Conservation (phyloP, 129 eudicot species). For the Arctium lappa region DNA sequence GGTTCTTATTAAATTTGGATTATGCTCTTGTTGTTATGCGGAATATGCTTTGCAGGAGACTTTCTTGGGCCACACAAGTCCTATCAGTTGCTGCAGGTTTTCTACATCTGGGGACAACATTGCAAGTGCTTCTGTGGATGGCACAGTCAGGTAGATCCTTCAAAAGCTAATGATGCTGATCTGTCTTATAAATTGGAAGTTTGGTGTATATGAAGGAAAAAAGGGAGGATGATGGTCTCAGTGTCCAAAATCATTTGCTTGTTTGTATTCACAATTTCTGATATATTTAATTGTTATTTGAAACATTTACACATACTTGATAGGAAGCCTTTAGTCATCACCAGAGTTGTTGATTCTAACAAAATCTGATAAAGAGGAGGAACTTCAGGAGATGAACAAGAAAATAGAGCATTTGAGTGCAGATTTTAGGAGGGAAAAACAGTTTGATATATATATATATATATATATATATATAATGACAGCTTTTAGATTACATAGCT, state of each 20-base stretch:
- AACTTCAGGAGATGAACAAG: background rate
- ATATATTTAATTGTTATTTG: background rate
- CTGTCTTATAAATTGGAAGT: conserved; percentile 4
- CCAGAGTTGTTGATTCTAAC: background rate
- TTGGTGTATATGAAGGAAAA: background rate
- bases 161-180: background rate
- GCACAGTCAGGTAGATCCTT: conserved; percentile 76
- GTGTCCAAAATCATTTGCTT: background rate
- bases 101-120: conserved; percentile 95
- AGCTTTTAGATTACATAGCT: no score
- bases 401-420: background rate
- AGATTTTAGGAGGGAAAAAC: background rate
- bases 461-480: no score
- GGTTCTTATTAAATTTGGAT: conserved; percentile 4
- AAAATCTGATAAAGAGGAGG: background rate
- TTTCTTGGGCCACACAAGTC: conserved; percentile 93
- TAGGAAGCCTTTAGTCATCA: background rate
- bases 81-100: conserved; percentile 89
- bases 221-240: background rate
- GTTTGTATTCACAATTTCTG: background rate
- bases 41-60: conserved; percentile 58
- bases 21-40: conserved; percentile 10
- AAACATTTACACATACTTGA: background rate
- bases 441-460: no score
- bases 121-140: conserved; percentile 98